A percentile compares a stretch with the other conserved stretches of the same genome.
phyloP scores from a whole-genome alignment of 2,329 filamentous ascomycete genomes.

The Xylogone sp. region DNA sequence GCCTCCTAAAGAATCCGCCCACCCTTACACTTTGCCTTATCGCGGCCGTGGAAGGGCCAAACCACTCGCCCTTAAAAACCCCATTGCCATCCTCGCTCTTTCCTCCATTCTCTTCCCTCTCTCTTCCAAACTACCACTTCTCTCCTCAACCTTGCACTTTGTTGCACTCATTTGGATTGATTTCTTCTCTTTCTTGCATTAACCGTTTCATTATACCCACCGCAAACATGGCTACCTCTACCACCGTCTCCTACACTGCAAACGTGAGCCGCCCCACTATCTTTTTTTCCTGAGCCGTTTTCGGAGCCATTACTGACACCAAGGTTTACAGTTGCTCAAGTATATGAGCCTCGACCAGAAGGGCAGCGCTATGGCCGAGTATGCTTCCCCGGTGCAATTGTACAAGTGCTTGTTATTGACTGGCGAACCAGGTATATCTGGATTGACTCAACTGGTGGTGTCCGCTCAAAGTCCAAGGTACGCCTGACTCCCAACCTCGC shows the following conservation, averaged over 20 bases:
- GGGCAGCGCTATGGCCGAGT: conserved; percentile 87
- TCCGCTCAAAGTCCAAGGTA: conserved; percentile 95
- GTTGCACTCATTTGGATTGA: background rate
- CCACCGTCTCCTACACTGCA: conserved; percentile 31
- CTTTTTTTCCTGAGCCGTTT: background rate
- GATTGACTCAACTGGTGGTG: conserved; percentile 79
- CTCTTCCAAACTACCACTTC: background rate
- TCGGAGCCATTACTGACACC: conserved; percentile 8
- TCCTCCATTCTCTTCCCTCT: background rate
- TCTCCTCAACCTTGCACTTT: background rate
- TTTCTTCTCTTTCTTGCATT: background rate
- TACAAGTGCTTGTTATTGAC: conserved; percentile 52
- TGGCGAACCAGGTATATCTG: conserved; percentile 66
- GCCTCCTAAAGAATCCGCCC: background rate
- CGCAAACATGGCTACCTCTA: conserved; percentile 26
- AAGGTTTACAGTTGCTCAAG: conserved; percentile 76
- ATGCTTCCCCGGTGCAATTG: conserved; percentile 81
- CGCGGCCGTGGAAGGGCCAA: background rate
- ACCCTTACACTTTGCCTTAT: background rate
- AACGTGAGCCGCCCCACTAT: conserved; percentile 33
- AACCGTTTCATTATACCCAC: background rate
- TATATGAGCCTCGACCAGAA: conserved; percentile 89
- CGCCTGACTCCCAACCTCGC: background rate
- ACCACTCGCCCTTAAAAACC: background rate
- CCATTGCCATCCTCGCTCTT: background rate